A percentile compares a stretch with the other conserved stretches of the same genome.
phyloP scores from a whole-genome alignment of 495 filamentous ascomycete species.

The Penicillium atrosanguineum region DNA sequence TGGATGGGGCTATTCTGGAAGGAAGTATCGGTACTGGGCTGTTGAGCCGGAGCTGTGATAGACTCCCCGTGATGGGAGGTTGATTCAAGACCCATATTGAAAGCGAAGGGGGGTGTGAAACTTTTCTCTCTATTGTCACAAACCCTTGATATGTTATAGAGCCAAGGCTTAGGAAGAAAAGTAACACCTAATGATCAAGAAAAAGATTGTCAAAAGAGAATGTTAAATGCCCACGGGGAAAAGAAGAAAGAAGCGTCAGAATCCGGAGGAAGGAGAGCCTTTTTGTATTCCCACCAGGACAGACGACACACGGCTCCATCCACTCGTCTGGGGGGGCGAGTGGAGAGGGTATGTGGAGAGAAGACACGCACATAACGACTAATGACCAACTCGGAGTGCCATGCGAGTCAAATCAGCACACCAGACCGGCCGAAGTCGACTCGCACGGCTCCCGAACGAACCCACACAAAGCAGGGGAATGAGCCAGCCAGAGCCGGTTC shows the following conservation, averaged over 20 bases:
- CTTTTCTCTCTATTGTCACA: background rate
- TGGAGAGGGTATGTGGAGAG: slow-evolving; percentile 27
- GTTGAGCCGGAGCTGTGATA: slow-evolving; percentile 30
- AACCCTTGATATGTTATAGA: background rate
- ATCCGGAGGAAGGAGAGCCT: slow-evolving; percentile 10
- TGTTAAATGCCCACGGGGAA: slow-evolving; percentile 18
- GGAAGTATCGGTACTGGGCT: slow-evolving; percentile 22
- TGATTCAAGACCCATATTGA: slow-evolving; percentile 36
- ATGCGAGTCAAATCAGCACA: slow-evolving; percentile 3
- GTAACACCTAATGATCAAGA: background rate
- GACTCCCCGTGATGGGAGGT: slow-evolving; percentile 37
- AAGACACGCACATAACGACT: slow-evolving; percentile 7
- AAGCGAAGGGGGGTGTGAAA: background rate
- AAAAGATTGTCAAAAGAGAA: background rate
- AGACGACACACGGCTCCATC: background rate
- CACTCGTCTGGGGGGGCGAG: slow-evolving; percentile 3
- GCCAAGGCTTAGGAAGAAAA: background rate
- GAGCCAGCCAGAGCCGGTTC: slow-evolving; percentile 21
- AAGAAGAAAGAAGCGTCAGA: background rate
- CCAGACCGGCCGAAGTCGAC: slow-evolving; percentile 17
- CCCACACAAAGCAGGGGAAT: slow-evolving; percentile 7
- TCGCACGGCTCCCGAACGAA: slow-evolving; percentile 13
- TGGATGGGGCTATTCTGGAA: slow-evolving; percentile 23
- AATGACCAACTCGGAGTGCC: slow-evolving; percentile 7
- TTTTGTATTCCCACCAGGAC: slow-evolving; percentile 21